Base-by-base conservation (phyloP, 495 filamentous ascomycete genomes). In the Hyaloscypha variabilis region DNA sequence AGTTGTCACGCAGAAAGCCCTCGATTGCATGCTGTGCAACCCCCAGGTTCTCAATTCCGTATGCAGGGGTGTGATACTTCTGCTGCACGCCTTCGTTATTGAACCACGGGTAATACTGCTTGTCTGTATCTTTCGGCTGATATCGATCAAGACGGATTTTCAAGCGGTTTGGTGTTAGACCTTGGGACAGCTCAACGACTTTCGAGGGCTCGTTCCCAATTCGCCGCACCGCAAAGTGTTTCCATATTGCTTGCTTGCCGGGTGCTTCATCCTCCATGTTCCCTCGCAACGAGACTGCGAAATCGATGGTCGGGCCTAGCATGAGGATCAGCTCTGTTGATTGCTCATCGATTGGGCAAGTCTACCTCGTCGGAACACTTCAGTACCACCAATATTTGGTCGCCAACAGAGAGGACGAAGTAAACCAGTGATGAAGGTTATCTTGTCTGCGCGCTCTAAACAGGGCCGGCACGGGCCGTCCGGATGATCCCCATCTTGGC, bases 351-450 rank as follows among this genome's bases (percentile, higher is more conserved):
- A 29, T 1, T 46, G 11, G 6, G 11, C 19, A 39, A 24, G 13
- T 23, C 23, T 66, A 66, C 64, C 64, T 61, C 58, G 57, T 25
- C 64, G 56, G 30, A 66, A 66, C 0, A 66, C 17, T 49, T 66
- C 64, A n/a, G 64, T 56, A n/a, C 28, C 24, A 25, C 54, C 54
- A 49, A 66, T 60, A 42, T 66, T 66, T 54, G 64, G 64, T 56
- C 64, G 24, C 64, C 64, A 66, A 58, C 64, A 66, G 2, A 66
- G 14, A 25, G 64, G 64, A 11, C 64, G 64, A 28, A 60, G 49
- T 25, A 66, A 49, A 2, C 64, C 64, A 61, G 64, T 50, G 13
- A 60, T 54, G 26, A 66, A 25, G 17, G 56, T 60, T 36, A 60
- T 56, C 10, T 55, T 53, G 14, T 56, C 26, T 14, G 29, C 34